Conservation (phyloP, 345 rosid genomes). For the Streptanthus diversifolius region DNA sequence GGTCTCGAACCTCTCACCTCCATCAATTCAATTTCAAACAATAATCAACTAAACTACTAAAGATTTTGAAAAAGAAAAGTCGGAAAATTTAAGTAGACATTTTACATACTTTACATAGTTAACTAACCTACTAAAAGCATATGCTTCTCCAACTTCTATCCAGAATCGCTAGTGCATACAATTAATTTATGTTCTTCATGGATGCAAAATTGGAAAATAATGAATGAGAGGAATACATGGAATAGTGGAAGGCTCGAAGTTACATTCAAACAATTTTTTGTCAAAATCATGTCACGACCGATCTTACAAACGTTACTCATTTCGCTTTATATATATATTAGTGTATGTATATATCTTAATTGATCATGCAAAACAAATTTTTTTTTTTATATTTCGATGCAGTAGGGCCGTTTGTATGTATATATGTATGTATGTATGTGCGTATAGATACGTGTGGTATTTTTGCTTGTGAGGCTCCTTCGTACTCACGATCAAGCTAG, state of each 20-base stretch:
- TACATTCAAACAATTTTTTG: too few relatives aligned
- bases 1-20: too few relatives aligned
- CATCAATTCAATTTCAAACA: too few relatives aligned
- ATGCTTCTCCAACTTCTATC: background rate
- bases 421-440: background rate
- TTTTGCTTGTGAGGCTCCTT: slow-evolving; percentile 11
- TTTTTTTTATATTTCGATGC: background rate
- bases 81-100: too few relatives aligned
- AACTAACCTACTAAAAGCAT: too few relatives aligned
- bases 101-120: too few relatives aligned
- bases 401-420: background rate
- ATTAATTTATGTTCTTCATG: background rate
- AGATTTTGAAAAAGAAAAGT: too few relatives aligned
- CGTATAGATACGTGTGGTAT: slow-evolving; percentile 21
- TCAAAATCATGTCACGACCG: slow-evolving; percentile 3
- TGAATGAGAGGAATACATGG: background rate
- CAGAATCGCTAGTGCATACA: background rate
- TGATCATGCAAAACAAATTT: background rate
- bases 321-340: background rate
- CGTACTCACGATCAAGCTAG: slow-evolving; percentile 4
- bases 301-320: background rate
- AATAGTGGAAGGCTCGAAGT: background rate
- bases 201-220: background rate
- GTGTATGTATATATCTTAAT: background rate
- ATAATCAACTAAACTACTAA: too few relatives aligned